phyloP scores from a whole-genome alignment of 2,329 filamentous ascomycete species.

The Diaporthe sp. region DNA sequence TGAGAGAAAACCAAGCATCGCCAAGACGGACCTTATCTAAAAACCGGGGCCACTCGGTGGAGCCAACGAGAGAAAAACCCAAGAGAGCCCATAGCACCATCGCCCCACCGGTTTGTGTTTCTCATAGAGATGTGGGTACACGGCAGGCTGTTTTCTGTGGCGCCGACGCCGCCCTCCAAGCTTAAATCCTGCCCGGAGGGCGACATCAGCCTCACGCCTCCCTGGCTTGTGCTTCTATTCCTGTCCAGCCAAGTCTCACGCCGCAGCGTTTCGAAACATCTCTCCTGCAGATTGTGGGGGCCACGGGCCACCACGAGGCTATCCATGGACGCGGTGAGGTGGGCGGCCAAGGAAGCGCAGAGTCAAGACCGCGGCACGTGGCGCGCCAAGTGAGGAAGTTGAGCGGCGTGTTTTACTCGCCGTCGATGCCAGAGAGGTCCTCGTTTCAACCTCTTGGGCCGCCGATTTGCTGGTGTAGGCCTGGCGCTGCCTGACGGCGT shows the following conservation, averaged over 20 bases:
- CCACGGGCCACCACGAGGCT: neutral
- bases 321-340: neutral
- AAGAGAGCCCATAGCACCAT: constrained; percentile 14
- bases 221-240: neutral
- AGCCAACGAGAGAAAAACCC: neutral
- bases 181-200: neutral
- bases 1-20: constrained; percentile 23
- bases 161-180: neutral
- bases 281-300: neutral
- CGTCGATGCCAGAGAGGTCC: constrained; percentile 2
- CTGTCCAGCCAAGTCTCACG: neutral
- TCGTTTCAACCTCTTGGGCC: neutral
- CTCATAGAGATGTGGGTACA: constrained; percentile 21
- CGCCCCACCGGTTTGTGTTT: constrained; percentile 30
- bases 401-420: constrained; percentile 12
- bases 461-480: neutral
- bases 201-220: neutral
- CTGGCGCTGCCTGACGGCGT: neutral
- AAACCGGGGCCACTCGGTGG: constrained; percentile 11
- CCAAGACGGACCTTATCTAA: constrained; percentile 33
- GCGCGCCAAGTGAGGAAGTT: constrained; percentile 9
- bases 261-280: neutral
- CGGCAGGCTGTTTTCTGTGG: neutral
- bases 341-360: constrained; percentile 17
- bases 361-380: constrained; percentile 26